A percentile compares a stretch with the other conserved stretches of the same genome.
phyloP scores from a whole-genome alignment of 2,329 filamentous ascomycete species.

The Cladosporium oxysporum region DNA sequence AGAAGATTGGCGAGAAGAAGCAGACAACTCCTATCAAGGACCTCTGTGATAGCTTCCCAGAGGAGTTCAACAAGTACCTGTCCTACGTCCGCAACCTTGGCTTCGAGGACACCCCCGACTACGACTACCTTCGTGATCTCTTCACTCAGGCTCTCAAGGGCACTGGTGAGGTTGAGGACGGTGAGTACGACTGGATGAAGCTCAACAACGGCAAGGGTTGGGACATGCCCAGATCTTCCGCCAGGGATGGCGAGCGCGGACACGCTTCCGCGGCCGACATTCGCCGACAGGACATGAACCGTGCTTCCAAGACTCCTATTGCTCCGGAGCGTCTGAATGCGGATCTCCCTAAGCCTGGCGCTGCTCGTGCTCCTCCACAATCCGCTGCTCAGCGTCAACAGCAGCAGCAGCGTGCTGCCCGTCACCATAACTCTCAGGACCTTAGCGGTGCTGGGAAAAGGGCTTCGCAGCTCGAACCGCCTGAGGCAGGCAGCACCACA shows the following conservation, averaged over 20 bases:
- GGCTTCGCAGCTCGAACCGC: constrained; percentile 75
- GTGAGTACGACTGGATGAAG: constrained; percentile 99
- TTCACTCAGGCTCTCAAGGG: constrained; percentile 96
- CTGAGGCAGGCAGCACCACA: constrained; percentile 77
- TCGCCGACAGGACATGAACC: constrained; percentile 58
- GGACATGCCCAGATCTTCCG: constrained; percentile 65
- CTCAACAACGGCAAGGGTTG: constrained; percentile 89
- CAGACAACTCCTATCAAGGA: constrained; percentile 97
- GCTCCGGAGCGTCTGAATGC: constrained; percentile 49
- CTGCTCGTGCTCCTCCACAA: constrained; percentile 68
- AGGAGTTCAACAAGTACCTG: constrained; percentile 97
- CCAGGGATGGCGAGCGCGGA: constrained; percentile 52
- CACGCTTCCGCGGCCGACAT: constrained; percentile 84
- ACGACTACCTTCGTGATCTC: constrained; percentile 93
- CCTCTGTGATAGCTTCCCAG: constrained; percentile 92
- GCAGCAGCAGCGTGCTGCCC: constrained; percentile 25
- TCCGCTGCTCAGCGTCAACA: constrained; percentile 65
- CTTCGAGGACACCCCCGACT: constrained; percentile 97
- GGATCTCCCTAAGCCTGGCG: constrained; percentile 61
- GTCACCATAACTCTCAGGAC: constrained; percentile 36
- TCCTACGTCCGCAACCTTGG: constrained; percentile 96
- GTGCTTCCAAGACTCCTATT: constrained; percentile 56
- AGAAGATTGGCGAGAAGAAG: constrained; percentile 99
- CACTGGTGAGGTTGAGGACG: constrained; percentile 91
- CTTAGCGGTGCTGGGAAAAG: constrained; percentile 57